Evolutionary conservation across 352 stramenopile genomes (phyloP).

Genomic region (Pythium dissimile): DNA sequence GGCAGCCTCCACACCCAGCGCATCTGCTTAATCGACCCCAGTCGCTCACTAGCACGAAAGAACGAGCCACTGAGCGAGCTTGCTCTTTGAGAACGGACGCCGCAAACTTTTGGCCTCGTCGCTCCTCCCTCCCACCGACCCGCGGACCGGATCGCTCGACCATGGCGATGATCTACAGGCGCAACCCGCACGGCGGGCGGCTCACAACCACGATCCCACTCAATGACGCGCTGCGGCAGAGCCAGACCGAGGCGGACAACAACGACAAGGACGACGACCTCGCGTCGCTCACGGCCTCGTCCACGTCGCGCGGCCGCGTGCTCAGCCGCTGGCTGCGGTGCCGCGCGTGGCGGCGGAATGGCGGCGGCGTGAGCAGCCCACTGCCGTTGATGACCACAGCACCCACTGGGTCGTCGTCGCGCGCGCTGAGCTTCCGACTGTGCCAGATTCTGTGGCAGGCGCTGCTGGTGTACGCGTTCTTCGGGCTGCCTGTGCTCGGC

Average conservation of each 20-base stretch:
- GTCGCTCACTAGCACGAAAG: too few relatives aligned
- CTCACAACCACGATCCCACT: constrained; percentile 22
- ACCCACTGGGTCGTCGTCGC: not conserved
- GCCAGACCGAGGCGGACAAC: not conserved
- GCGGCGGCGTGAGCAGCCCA: not conserved
- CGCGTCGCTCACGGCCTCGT: not conserved
- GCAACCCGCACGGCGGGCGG: constrained; percentile 36
- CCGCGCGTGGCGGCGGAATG: constrained; percentile 1
- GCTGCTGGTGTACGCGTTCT: constrained; percentile 62
- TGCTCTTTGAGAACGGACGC: not conserved
- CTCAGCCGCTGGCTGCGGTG: constrained; percentile 5
- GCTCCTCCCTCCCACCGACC: not conserved
- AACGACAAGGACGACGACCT: constrained; percentile 14
- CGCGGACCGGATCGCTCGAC: not conserved
- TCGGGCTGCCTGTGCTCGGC: constrained; percentile 55
- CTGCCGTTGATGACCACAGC: not conserved
- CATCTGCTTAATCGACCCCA: too few relatives aligned
- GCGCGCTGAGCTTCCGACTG: constrained; percentile 30
- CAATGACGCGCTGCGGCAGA: constrained; percentile 15
- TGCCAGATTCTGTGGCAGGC: constrained; percentile 65
- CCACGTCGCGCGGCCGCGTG: not conserved
- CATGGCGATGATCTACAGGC: constrained; percentile 65
- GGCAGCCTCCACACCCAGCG: too few relatives aligned
- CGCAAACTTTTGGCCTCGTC: not conserved
- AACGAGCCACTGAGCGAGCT: too few relatives aligned